Base-by-base conservation (phyloP, 257 asterid genomes). In the Salvia hispanica region DNA sequence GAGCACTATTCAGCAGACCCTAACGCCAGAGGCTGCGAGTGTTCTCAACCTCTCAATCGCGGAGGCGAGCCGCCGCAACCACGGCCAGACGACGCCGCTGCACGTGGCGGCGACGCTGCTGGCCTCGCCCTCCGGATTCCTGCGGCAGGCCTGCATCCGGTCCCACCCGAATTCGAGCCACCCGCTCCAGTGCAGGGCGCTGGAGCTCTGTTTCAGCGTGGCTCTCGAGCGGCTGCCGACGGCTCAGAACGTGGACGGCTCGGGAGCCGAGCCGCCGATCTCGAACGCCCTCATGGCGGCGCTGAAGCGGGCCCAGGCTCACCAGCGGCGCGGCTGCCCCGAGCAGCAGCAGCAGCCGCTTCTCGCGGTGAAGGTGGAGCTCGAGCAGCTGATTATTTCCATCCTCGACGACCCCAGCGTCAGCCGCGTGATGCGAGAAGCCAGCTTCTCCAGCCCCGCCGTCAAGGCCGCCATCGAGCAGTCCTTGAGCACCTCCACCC, bases 91-190 rank as follows among this genome's bases (percentile, higher is more conserved):
- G 4, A 90, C 96, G 62, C 97, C 99, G 50, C 81, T 93, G 4
- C 99, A 90, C 71, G 99, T 93, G 83, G 99, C 99, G 67, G 95
- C 95, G 61, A 90, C 95, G 40, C 87, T 93, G 5, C 67, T 93
- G 5, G 74, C 95, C 0, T 79, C 96, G n/a, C 96, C 97, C 2
- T 68, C 96, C 4, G 95, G 96, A 7, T 88, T 64, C 60, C 46
- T 90, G 39, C 77, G 99, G 40, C 95, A 84, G 47, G 96, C 99
- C 0, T 93, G 99, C 79, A 86, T 88, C 66, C 87, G 96, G 2
- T 88, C 99, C 3, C 99, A 93, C 50, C 99, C 98, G 5, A 90
- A 90, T 71, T 90, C 97, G 0, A 85, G 92, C 57, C 98, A 93
- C 66, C 98, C 98, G 0, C 88, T 92, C 5, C 97, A 92, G 96